Conservation (phyloP, 2,329 filamentous ascomycete genomes). For the Ascochyta koolunga region DNA sequence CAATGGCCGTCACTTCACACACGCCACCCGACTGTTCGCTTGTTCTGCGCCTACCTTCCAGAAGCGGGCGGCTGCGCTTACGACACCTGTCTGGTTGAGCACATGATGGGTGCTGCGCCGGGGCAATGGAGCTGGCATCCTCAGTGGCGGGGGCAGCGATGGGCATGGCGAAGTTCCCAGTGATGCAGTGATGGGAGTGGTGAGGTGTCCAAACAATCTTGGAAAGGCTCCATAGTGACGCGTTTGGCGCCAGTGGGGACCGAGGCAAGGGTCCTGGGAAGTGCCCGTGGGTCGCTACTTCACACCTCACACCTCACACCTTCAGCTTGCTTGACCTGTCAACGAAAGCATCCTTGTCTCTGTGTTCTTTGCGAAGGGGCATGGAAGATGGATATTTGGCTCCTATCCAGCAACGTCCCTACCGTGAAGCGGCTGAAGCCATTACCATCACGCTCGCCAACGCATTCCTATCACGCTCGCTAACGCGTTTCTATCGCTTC, state of each 20-base stretch:
- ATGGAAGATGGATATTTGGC: neutral
- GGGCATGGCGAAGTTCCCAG: slow-evolving; percentile 19
- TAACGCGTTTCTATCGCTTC: too few relatives aligned
- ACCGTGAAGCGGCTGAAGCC: neutral
- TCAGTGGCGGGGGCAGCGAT: slow-evolving; percentile 25
- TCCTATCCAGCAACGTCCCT: too few relatives aligned
- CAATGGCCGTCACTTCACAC: neutral
- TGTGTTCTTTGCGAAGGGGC: too few relatives aligned
- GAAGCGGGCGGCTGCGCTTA: slow-evolving; percentile 58
- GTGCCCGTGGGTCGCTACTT: too few relatives aligned
- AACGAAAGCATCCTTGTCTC: too few relatives aligned
- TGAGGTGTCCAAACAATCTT: slow-evolving; percentile 16
- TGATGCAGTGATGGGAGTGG: neutral
- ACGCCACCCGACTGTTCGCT: slow-evolving; percentile 9
- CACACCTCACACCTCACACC: neutral
- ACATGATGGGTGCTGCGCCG: slow-evolving; percentile 35
- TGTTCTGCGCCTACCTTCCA: slow-evolving; percentile 48
- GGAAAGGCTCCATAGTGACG: slow-evolving; percentile 29
- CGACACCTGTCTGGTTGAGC: slow-evolving; percentile 45
- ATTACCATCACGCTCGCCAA: too few relatives aligned
- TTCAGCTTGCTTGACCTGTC: neutral
- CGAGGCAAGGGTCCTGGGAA: neutral
- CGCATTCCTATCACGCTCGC: too few relatives aligned
- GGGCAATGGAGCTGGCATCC: slow-evolving; percentile 40
- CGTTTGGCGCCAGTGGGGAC: slow-evolving; percentile 4